Base-by-base conservation (phyloP, 169 alveolate species). In the Fabrea salina region DNA sequence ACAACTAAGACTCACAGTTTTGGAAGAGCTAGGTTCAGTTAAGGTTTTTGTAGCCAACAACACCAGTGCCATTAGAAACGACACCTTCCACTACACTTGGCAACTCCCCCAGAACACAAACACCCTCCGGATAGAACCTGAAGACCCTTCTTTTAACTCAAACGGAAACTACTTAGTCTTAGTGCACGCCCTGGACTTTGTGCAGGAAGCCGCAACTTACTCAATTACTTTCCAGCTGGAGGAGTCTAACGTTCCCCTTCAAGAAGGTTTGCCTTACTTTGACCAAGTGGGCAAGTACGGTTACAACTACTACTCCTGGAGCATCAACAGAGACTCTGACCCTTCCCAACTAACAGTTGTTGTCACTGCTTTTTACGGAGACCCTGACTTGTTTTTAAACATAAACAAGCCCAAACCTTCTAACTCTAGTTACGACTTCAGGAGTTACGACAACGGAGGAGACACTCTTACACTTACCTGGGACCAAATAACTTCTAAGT, bases 401-500 rank as follows among this genome's bases (percentile, higher is more conserved):
- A 32, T n/a, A 8, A 40, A 47, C 0, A 67, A 16, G n/a, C 71
- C 71, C 7, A 51, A n/a, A n/a, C n/a, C n/a, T n/a, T n/a, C n/a
- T n/a, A n/a, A n/a, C n/a, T n/a, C n/a, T n/a, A n/a, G n/a, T n/a
- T n/a, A n/a, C 7, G 83, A 77, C 70, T 11, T 11, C 33, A 47
- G 58, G 32, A 58, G 35, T 13, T 77, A 43, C 32, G 68, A 22
- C 11, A 61, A 61, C 4, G 79, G 77, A 25, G 43, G 58, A 2
- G 83, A 77, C 16, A 13, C 49, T 1, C 41, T 77, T 7, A 54
- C 66, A 47, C 44, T 77, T 6, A 30, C 16, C 5, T 58, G 59
- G 80, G 80, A 57, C 5, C 56, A 40, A 49, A 7, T 72, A 7
- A 72, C 47, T 19, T 47, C 30, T 6, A 51, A n/a, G 11, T 72